Evolutionary conservation across 192 early-diverging fungal genomes (phyloP).

Genomic region (Phycomyces nitens): DNA sequence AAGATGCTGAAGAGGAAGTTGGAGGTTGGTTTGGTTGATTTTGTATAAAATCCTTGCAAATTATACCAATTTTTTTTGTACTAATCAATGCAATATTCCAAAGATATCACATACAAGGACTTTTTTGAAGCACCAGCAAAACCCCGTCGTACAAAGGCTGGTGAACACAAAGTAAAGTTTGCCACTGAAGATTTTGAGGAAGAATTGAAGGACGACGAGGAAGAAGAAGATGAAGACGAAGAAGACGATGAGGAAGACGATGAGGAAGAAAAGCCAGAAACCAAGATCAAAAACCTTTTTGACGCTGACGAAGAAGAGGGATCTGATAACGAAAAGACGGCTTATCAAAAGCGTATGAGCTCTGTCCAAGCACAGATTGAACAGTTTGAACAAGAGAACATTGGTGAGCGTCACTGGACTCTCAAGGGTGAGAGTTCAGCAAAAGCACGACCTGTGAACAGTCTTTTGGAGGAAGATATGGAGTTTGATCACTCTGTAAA

Average conservation of each 20-base stretch:
- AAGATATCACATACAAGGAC: slow-evolving; percentile 79
- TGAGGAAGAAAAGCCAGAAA: slow-evolving; percentile 35
- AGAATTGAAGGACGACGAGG: slow-evolving; percentile 36
- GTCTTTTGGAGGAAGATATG: slow-evolving; percentile 89
- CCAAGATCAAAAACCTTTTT: slow-evolving; percentile 53
- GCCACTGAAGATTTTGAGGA: slow-evolving; percentile 39
- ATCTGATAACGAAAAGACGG: slow-evolving; percentile 54
- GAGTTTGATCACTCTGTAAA: slow-evolving; percentile 89
- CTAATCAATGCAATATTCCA: slow-evolving; percentile 1
- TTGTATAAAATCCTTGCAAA: too few species aligned
- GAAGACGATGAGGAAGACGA: slow-evolving; percentile 37
- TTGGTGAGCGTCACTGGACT: slow-evolving; percentile 85
- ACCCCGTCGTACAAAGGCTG: slow-evolving; percentile 16
- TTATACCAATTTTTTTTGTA: too few species aligned
- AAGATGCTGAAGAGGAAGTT: slow-evolving; percentile 61
- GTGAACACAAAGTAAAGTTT: slow-evolving; percentile 19
- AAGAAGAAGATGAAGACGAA: slow-evolving; percentile 42
- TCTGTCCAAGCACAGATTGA: slow-evolving; percentile 69
- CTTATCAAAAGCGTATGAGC: slow-evolving; percentile 78
- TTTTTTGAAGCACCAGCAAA: slow-evolving; percentile 75
- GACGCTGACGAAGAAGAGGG: slow-evolving; percentile 54
- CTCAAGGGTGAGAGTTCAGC: slow-evolving; percentile 82
- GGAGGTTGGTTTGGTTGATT: slow-evolving; percentile 29
- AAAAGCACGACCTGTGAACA: slow-evolving; percentile 84
- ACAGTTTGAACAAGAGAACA: slow-evolving; percentile 81